Evolutionary conservation across 1,284 basidiomycete genomes (phyloP), one percentile per base, ranked within the genome.

Genomic region (Mycosarcoma maydis): DNA sequence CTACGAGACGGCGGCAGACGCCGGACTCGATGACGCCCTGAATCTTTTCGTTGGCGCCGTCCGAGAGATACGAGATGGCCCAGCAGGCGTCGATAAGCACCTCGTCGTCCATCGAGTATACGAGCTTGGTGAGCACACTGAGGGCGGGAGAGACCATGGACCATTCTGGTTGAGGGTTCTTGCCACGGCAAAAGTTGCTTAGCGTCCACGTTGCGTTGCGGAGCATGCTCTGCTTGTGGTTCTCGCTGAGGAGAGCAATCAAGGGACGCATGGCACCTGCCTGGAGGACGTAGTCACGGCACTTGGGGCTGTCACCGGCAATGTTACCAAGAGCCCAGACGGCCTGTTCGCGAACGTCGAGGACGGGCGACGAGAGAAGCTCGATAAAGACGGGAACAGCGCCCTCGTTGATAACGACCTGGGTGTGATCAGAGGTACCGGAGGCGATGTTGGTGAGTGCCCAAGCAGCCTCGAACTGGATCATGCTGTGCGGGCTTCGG

Each of bases 401-500:
- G 57, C 90, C 89, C 29, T 94, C 91, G 72, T 87, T 89, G 83
- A 99, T 98, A 53, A 98, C 96, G 59, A 97, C 93, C 84, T 97
- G 93, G 41, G 94, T 99, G 84, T 99, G 96, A 73, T 96, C 92
- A 29, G 94, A 94, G 32, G 96, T 99, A 45, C 96, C 96, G 49
- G 96, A 98, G 16, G 96, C 96, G 75, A 99, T 98, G 86, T 99
- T 99, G 78, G 96, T 98, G 75, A 99, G 87, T 40, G 96, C 96
- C 96, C 96, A 99, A 7, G 96, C 96, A 49, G 96, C 95, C 84
- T 98, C 95, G 80, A 98, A 98, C 92, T 98, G 94, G 75, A 98
- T 89, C 92, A 98, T 95, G 47, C 92, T 90, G 83, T 95, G 91
- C 55, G 89, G 89, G 71, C 86, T 89, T 74, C 88, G 87, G 73